Percentiles rank a stretch among this genome's conserved stretches.
Evolutionary conservation across 768 basidiomycete genomes (phyloP).

Genomic region (Asterophora lycoperdoides): DNA sequence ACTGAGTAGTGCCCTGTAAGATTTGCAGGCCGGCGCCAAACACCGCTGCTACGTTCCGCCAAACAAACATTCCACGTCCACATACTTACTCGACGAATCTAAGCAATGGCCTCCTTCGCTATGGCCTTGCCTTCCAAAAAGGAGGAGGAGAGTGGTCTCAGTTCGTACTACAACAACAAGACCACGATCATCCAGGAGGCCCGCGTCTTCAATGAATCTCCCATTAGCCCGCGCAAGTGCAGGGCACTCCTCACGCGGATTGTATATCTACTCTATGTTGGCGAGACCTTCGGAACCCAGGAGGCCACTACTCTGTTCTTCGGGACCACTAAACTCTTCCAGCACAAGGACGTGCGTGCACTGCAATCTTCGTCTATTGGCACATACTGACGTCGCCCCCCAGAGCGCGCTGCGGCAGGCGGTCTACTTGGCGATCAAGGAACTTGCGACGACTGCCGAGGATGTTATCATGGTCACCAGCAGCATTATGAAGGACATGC

Average conservation of each 20-base stretch:
- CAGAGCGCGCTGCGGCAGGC: constrained; percentile 95
- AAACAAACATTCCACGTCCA: constrained; percentile 44
- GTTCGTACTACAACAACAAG: constrained; percentile 94
- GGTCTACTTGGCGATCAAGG: constrained; percentile 98
- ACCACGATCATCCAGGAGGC: constrained; percentile 98
- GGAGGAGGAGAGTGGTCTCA: constrained; percentile 93
- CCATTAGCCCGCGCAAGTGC: constrained; percentile 96
- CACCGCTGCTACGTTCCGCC: constrained; percentile 16
- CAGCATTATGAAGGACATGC: constrained; percentile 99
- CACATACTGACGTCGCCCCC: neutral
- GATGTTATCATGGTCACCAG: constrained; percentile 99
- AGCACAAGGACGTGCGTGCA: constrained; percentile 92
- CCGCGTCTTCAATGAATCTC: constrained; percentile 98
- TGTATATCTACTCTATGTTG: constrained; percentile 93
- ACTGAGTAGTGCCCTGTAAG: too few relatives aligned
- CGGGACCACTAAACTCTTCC: constrained; percentile 97
- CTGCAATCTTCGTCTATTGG: neutral
- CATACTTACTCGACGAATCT: constrained; percentile 16
- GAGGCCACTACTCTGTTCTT: constrained; percentile 98
- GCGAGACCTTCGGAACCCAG: constrained; percentile 91
- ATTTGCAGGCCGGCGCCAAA: constrained; percentile 20
- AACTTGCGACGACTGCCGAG: constrained; percentile 91
- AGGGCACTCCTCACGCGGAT: constrained; percentile 94
- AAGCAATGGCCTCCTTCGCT: constrained; percentile 47
- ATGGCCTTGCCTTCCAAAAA: constrained; percentile 89